A percentile compares a stretch with the other conserved stretches of the same genome.
These are phyloP conservation scores for Exophiala dermatitidis DNA, from an alignment of 2,329 filamentous ascomycete genomes.

Conservation along the genomic window DNA sequence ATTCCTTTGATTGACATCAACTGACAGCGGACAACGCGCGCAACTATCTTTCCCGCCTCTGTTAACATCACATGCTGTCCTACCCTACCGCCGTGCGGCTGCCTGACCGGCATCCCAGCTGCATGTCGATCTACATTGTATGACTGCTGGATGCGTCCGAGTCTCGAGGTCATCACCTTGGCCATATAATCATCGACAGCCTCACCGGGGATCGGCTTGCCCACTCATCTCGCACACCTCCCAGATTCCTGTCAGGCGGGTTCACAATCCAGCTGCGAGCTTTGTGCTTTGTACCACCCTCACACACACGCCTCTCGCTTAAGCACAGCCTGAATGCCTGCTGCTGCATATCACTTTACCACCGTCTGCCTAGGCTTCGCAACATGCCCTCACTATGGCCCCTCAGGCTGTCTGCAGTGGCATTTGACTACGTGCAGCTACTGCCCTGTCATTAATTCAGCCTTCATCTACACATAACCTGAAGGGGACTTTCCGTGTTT, in stretches of 20 bases:
- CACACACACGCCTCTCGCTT: not conserved
- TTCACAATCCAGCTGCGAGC: not conserved
- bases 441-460: constrained; percentile 8
- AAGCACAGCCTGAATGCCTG: not conserved
- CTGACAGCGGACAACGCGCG: constrained; percentile 14
- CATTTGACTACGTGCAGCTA: not conserved
- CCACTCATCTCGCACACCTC: not conserved
- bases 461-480: constrained; percentile 11
- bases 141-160: not conserved
- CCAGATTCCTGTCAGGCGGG: not conserved
- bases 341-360: not conserved
- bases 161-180: not conserved
- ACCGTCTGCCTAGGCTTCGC: too few relatives aligned
- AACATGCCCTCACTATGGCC: not conserved
- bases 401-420: not conserved
- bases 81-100: too few relatives aligned
- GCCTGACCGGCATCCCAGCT: too few relatives aligned
- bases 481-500: not conserved
- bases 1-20: constrained; percentile 9
- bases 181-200: not conserved
- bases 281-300: not conserved
- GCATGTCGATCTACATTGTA: too few relatives aligned
- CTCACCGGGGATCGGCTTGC: not conserved
- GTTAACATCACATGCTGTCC: not conserved
- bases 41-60: not conserved